These are phyloP conservation scores for Chimonanthus salicifolius DNA, from an alignment of 164 flowering plant genomes.

Conservation along the genomic window DNA sequence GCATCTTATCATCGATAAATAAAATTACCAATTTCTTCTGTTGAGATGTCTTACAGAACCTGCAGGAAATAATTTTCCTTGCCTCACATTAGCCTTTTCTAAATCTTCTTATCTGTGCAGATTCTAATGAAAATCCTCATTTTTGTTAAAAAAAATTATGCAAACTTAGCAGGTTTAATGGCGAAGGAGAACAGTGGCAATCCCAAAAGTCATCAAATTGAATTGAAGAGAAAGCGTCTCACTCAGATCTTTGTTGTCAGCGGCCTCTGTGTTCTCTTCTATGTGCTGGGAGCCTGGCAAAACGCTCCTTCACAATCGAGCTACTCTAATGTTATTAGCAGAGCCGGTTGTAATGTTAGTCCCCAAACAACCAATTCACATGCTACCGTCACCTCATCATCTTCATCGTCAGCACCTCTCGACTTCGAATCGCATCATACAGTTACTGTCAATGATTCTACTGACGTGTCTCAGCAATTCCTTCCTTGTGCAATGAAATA, in stretches of 20 bases:
- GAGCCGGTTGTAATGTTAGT: slow-evolving; percentile 36
- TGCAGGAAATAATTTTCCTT: no score
- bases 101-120: not conserved
- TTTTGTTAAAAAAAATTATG: no score
- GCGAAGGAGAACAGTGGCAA: slow-evolving; percentile 63
- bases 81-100: no score
- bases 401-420: slow-evolving; percentile 24
- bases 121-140: not conserved
- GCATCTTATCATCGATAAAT: no score
- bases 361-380: slow-evolving; percentile 5
- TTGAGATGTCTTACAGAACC: no score
- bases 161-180: slow-evolving; percentile 36
- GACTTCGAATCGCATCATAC: slow-evolving; percentile 79
- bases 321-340: slow-evolving; percentile 31
- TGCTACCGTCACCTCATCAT: slow-evolving; percentile 17
- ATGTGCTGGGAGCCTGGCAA: slow-evolving; percentile 82
- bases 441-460: slow-evolving; percentile 34
- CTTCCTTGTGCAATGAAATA: slow-evolving; percentile 50
- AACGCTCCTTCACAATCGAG: slow-evolving; percentile 25
- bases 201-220: slow-evolving; percentile 67
- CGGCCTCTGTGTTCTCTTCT: slow-evolving; percentile 76
- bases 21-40: no score
- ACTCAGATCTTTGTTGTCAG: slow-evolving; percentile 65
- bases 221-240: slow-evolving; percentile 55
- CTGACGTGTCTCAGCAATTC: slow-evolving; percentile 16